A percentile compares a stretch with the other conserved stretches of the same genome.
Conservation (phyloP, 176 grass and related monocot species). For the Bolboschoenus planiculmis region DNA sequence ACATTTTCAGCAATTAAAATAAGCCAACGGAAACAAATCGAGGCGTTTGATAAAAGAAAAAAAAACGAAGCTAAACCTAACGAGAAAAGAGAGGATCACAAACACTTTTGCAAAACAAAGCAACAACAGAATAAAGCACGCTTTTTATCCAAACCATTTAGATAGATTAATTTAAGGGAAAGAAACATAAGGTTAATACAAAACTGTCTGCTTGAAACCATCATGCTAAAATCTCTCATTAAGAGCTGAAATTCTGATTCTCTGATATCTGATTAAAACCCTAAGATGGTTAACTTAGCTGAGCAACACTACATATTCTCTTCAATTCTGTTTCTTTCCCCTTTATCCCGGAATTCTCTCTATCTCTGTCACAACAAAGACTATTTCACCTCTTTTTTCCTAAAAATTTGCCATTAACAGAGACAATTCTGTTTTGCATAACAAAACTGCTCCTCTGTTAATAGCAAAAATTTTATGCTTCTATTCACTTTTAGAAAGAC, state of each 20-base stretch:
- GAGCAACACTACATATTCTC: background rate
- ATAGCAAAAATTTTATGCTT: slow-evolving; percentile 2
- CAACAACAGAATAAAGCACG: background rate
- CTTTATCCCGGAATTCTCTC: background rate
- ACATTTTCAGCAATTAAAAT: background rate
- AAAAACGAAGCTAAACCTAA: background rate
- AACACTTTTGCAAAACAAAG: background rate
- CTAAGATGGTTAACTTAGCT: slow-evolving; percentile 3
- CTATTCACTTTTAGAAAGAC: slow-evolving; percentile 36
- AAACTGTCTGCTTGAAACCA: slow-evolving; percentile 15
- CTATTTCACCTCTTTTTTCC: background rate
- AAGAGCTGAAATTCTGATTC: background rate
- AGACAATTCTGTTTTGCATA: background rate
- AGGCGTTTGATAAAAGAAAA: background rate
- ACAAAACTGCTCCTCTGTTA: slow-evolving; percentile 1
- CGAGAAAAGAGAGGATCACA: background rate
- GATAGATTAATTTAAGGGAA: slow-evolving; percentile 17
- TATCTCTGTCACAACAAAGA: slow-evolving; percentile 10
- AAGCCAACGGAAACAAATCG: background rate
- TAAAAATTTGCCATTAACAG: slow-evolving; percentile 9
- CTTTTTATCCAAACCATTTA: slow-evolving; percentile 7
- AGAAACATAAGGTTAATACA: background rate
- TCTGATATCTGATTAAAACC: background rate
- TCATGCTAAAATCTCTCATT: slow-evolving; percentile 5
- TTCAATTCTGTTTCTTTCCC: background rate